Conservation (phyloP, 2,329 filamentous ascomycete genomes). For the Hypoxylon sp. region DNA sequence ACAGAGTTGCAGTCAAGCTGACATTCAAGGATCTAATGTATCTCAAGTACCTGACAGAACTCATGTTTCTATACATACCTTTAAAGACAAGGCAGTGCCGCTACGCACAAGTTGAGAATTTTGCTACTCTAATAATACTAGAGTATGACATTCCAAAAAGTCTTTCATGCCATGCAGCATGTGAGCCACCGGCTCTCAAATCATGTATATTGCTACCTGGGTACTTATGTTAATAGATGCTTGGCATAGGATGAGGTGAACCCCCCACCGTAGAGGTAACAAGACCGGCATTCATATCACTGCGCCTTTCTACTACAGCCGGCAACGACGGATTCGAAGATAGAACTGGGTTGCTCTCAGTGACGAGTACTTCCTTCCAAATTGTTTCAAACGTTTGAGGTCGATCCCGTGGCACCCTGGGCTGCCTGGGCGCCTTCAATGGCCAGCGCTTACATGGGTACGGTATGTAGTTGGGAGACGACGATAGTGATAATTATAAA, state of each 20-base stretch:
- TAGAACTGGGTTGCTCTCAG: constrained; percentile 24
- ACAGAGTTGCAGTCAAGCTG: constrained; percentile 24
- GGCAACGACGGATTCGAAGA: constrained; percentile 31
- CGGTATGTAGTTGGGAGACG: constrained; percentile 6
- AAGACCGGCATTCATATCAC: constrained; percentile 24
- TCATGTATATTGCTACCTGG: constrained; percentile 4
- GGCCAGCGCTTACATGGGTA: constrained; percentile 28
- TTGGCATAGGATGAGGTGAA: constrained; percentile 27
- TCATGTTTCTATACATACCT: constrained; percentile 29
- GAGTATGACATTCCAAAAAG: constrained; percentile 4
- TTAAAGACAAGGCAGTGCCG: constrained; percentile 10
- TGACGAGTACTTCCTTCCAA: constrained; percentile 13
- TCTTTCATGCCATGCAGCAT: background rate
- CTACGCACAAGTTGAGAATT: constrained; percentile 9
- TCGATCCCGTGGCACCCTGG: constrained; percentile 35
- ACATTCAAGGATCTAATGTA: constrained; percentile 20
- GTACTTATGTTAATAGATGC: constrained; percentile 15
- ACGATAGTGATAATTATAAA: constrained; percentile 10
- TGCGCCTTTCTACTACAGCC: constrained; percentile 35
- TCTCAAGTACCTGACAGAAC: constrained; percentile 25
- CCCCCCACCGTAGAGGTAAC: constrained; percentile 17
- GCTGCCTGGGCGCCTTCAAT: constrained; percentile 23
- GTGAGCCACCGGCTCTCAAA: background rate
- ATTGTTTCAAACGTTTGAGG: constrained; percentile 31
- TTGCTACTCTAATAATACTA: constrained; percentile 23